These are phyloP conservation scores for Annona squamosa DNA, from an alignment of 164 flowering plant genomes.

Conservation along the genomic window DNA sequence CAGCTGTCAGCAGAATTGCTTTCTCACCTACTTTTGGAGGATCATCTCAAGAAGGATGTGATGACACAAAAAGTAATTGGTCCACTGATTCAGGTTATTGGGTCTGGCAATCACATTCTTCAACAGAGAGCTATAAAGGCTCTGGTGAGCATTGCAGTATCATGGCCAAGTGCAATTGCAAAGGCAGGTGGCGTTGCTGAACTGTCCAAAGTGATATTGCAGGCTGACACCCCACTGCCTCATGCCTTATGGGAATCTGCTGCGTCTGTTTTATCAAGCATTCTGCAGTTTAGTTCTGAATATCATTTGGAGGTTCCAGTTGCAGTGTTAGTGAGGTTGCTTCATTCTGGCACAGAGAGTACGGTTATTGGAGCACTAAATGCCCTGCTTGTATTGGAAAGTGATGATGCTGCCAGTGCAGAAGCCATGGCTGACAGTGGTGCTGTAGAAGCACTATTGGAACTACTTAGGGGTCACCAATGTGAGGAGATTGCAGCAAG, in stretches of 20 bases:
- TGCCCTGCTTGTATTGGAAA: conserved; percentile 89
- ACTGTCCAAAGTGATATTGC: conserved; percentile 85
- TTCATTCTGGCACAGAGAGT: conserved; percentile 78
- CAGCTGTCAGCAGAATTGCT: conserved; percentile 96
- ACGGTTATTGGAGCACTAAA: conserved; percentile 84
- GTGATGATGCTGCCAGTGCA: conserved; percentile 90
- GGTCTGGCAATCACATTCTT: conserved; percentile 68
- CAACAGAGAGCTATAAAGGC: conserved; percentile 96
- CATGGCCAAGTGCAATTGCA: conserved; percentile 97
- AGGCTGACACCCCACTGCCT: conserved; percentile 83
- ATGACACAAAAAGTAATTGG: conserved; percentile 74
- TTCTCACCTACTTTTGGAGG: conserved; percentile 82
- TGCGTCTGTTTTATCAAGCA: conserved; percentile 70
- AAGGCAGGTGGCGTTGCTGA: conserved; percentile 92
- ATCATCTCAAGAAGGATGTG: conserved; percentile 80
- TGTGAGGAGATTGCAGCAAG: conserved; percentile 34
- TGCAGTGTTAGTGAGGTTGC: conserved; percentile 87
- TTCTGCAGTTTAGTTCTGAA: conserved; percentile 92
- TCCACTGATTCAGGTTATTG: conserved; percentile 76
- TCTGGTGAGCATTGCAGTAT: conserved; percentile 66
- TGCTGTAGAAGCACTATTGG: conserved; percentile 31
- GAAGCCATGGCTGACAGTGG: conserved; percentile 93
- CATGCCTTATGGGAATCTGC: conserved; percentile 96
- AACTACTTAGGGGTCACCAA: conserved; percentile 30
- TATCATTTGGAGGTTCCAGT: conserved; percentile 93